Conservation (phyloP, 2,329 filamentous ascomycete genomes). For the Aspergillus tamarii region DNA sequence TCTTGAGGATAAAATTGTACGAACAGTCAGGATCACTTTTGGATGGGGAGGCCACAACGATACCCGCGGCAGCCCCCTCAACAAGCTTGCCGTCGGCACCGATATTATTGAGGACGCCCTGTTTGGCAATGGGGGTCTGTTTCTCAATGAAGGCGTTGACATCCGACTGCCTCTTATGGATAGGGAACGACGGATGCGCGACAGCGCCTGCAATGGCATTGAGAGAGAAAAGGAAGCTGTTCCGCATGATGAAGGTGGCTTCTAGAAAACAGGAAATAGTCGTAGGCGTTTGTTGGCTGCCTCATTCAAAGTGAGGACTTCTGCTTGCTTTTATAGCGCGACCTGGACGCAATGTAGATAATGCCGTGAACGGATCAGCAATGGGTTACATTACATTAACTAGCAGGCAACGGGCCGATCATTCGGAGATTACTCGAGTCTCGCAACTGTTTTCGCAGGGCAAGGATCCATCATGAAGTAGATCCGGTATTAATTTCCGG, state of each 20-base stretch:
- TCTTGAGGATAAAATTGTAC: slow-evolving; percentile 17
- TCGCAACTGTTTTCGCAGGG: not conserved
- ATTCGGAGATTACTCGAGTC: slow-evolving; percentile 9
- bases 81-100: slow-evolving; percentile 31
- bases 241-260: not conserved
- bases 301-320: not conserved
- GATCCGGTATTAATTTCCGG: not conserved
- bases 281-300: not conserved
- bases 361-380: not conserved
- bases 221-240: slow-evolving; percentile 4
- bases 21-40: slow-evolving; percentile 56
- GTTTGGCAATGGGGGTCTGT: slow-evolving; percentile 14
- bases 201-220: slow-evolving; percentile 7
- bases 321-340: not conserved
- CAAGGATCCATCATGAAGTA: not conserved
- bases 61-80: slow-evolving; percentile 52
- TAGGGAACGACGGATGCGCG: slow-evolving; percentile 6
- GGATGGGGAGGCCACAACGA: slow-evolving; percentile 59
- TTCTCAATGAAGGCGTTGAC: slow-evolving; percentile 15
- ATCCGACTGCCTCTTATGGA: slow-evolving; percentile 6
- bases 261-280: not conserved
- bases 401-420: slow-evolving; percentile 15
- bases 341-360: not conserved
- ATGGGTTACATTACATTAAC: slow-evolving; percentile 5
- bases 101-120: slow-evolving; percentile 22